Evolutionary conservation across 2,329 filamentous ascomycete genomes (phyloP).

Genomic region (Botrytis porri): DNA sequence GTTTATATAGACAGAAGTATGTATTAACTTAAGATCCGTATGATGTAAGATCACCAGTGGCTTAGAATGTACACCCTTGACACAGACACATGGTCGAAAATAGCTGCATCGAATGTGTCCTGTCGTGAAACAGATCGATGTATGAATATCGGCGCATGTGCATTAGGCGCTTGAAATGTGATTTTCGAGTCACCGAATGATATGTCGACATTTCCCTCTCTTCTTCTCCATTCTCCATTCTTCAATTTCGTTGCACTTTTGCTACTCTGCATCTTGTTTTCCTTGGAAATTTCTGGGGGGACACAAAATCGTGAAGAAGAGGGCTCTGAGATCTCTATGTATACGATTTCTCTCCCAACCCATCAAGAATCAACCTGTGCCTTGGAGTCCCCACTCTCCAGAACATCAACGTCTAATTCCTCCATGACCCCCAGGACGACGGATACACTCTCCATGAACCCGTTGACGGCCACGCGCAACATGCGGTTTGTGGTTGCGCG

Average conservation of each 20-base stretch:
- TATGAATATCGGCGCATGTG: background rate
- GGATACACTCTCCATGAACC: constrained; percentile 86
- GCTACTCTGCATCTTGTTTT: background rate
- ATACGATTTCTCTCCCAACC: background rate
- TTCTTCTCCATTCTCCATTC: background rate
- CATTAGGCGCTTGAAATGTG: background rate
- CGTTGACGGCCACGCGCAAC: constrained; percentile 93
- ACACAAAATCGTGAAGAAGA: background rate
- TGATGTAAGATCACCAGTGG: background rate
- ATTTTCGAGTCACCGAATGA: background rate
- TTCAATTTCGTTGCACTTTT: background rate
- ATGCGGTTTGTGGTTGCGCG: constrained; percentile 90
- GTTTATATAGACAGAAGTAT: background rate
- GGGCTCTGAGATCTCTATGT: background rate
- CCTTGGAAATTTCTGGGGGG: background rate
- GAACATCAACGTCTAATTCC: constrained; percentile 80
- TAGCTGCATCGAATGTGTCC: background rate
- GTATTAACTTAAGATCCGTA: background rate
- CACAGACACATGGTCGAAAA: no score
- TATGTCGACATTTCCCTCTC: background rate
- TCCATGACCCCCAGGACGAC: constrained; percentile 88
- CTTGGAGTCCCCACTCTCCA: constrained; percentile 44
- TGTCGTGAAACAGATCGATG: background rate
- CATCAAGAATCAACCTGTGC: background rate
- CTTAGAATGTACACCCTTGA: background rate